Evolutionary conservation across 2,329 filamentous ascomycete genomes (phyloP), one percentile per base, ranked within the genome.

Genomic region (Talaromyces rugulosus): DNA sequence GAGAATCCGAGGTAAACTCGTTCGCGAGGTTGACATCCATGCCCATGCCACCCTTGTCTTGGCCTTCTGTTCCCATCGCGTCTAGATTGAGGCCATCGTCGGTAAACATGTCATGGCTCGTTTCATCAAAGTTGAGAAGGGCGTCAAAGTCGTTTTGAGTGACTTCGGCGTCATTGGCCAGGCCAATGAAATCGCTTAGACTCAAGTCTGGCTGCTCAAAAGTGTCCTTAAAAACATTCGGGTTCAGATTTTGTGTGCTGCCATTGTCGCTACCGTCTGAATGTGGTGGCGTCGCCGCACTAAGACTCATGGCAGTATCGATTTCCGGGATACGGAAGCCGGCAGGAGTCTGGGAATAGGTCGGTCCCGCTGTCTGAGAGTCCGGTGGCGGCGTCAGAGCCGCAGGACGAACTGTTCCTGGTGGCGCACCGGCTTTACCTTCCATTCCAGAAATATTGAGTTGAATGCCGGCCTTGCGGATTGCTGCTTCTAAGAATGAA

Each of bases 401-500:
- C 61, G 72, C 70, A 16, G 70, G 61, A 6, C 70, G 74, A 42
- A 63, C 64, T 59, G 42, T 62, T 55, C 61, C 58, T 66, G 56
- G 40, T n/a, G 53, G 64, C 60, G 34, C 58, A 52, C 44, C 62
- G 34, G 68, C 74, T 33, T 52, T 51, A 6, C 31, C 47, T 34
- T 61, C 62, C 18, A 58, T 36, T 18, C 51, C 61, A 12, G 42
- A 16, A 5, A 63, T 36, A 51, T 63, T 61, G 44, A 92, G 81
- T 61, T 90, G 87, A 65, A 95, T 92, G 61, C 90, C 87, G 8
- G 91, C 91, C 78, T 96, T 96, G 65, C 90, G 88, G 65, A 96
- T 89, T 0, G 92, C 92, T 1, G 92, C 92, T 72, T 96, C 91
- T n/a, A 97, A 83, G 79, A 97, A 97, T 2, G 91, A 91, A 0